A percentile compares a stretch with the other conserved stretches of the same genome.
phyloP scores from a whole-genome alignment of 257 asterid genomes.

The Primulina tabacum region DNA sequence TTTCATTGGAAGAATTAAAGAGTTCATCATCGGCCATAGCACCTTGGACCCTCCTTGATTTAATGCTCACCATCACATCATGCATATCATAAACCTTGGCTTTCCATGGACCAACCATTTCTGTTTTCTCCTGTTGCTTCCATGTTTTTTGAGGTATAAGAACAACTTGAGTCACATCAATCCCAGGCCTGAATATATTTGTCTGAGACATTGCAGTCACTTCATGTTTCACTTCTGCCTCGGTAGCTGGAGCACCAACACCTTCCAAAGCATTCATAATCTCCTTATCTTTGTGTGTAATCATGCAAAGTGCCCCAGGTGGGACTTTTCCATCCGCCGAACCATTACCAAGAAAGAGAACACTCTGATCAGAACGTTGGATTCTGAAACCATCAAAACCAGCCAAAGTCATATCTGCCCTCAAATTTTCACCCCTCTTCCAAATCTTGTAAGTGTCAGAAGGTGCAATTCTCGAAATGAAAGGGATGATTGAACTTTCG shows the following conservation, averaged over 20 bases:
- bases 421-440: conserved; percentile 90
- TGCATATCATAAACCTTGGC: conserved; percentile 97
- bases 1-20: conserved; percentile 63
- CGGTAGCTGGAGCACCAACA: conserved; percentile 85
- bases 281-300: conserved; percentile 88
- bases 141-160: conserved; percentile 86
- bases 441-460: conserved; percentile 94
- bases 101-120: conserved; percentile 83
- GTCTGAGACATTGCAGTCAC: conserved; percentile 93
- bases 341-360: conserved; percentile 96
- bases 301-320: conserved; percentile 81
- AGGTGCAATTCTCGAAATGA: conserved; percentile 94
- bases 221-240: conserved; percentile 80
- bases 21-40: conserved; percentile 93
- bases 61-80: conserved; percentile 87
- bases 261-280: conserved; percentile 95
- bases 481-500: conserved; percentile 96
- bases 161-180: conserved; percentile 90
- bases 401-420: conserved; percentile 97
- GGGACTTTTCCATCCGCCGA: conserved; percentile 85
- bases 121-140: conserved; percentile 83
- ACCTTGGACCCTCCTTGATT: conserved; percentile 92
- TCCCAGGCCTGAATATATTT: conserved; percentile 91
- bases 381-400: conserved; percentile 93
- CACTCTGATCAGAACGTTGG: conserved; percentile 91